Percentiles rank a stretch among this genome's conserved stretches.
Conservation (phyloP, 108 stramenopile genomes). For the Conticribra guillardii region DNA sequence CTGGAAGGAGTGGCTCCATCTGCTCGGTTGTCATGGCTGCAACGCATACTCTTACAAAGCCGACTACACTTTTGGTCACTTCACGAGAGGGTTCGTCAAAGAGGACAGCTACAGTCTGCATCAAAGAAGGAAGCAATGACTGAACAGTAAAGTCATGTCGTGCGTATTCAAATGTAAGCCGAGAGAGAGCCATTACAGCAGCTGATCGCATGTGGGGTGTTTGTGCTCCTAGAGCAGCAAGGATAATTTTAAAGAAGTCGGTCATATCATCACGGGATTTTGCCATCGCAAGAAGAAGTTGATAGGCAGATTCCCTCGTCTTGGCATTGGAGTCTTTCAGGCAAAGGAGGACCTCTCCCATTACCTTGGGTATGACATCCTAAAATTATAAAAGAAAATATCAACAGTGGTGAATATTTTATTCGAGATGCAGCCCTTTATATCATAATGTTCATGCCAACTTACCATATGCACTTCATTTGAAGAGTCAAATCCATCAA, state of each 20-base stretch:
- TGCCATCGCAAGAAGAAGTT: constrained; percentile 78
- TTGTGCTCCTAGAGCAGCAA: constrained; percentile 83
- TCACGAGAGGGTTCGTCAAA: constrained; percentile 88
- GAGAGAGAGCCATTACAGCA: constrained; percentile 77
- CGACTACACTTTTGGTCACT: constrained; percentile 89
- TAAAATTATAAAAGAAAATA: neutral
- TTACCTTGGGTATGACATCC: constrained; percentile 60
- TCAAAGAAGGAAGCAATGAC: constrained; percentile 68
- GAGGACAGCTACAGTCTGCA: constrained; percentile 85
- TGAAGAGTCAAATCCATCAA: constrained; percentile 54
- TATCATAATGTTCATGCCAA: too few relatives aligned
- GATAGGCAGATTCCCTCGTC: constrained; percentile 86
- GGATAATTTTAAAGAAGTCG: constrained; percentile 68
- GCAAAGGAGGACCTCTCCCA: constrained; percentile 87
- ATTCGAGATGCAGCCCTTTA: too few relatives aligned
- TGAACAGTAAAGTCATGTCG: constrained; percentile 65
- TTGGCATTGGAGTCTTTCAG: constrained; percentile 95
- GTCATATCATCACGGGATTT: constrained; percentile 50
- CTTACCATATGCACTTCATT: constrained; percentile 55
- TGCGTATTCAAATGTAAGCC: constrained; percentile 76
- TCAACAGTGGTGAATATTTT: neutral
- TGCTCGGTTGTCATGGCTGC: constrained; percentile 68
- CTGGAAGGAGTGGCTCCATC: constrained; percentile 75
- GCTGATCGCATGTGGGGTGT: constrained; percentile 95
- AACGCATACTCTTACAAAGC: constrained; percentile 89